Percentiles rank a stretch among this genome's conserved stretches.
Conservation (phyloP, 345 rosid species). For the Litchi chinensis region DNA sequence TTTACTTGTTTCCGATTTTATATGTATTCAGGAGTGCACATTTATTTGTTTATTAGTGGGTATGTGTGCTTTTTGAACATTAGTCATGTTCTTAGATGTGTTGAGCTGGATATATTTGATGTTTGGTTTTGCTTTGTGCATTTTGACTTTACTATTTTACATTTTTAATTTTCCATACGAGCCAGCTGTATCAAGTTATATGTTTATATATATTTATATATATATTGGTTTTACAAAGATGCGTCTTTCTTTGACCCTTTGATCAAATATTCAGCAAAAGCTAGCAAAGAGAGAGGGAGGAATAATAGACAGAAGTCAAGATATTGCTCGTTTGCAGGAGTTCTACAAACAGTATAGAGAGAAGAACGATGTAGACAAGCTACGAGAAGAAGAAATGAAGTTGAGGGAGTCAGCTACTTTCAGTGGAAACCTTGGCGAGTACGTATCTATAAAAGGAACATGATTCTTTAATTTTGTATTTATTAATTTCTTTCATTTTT, state of each 20-base stretch:
- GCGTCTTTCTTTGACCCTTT: conserved; percentile 4
- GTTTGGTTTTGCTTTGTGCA: conserved; percentile 18
- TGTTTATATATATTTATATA: neutral
- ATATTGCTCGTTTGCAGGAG: conserved; percentile 75
- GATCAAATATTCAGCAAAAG: conserved; percentile 77
- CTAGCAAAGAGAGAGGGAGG: conserved; percentile 90
- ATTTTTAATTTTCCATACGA: neutral
- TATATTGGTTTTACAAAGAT: neutral
- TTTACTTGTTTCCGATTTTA: neutral
- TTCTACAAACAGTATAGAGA: conserved; percentile 84
- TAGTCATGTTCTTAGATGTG: neutral
- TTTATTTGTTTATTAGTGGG: neutral
- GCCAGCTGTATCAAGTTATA: neutral
- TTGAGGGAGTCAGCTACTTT: conserved; percentile 75
- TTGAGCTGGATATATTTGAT: neutral
- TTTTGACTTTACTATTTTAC: neutral
- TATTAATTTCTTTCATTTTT: neutral
- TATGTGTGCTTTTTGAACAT: neutral
- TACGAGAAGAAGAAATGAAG: conserved; percentile 80
- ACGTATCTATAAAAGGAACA: conserved; percentile 36
- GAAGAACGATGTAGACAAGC: conserved; percentile 69
- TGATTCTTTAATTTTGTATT: conserved; percentile 9
- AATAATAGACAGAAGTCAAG: conserved; percentile 86
- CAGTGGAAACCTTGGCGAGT: conserved; percentile 78
- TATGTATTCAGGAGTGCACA: neutral